phyloP scores from a whole-genome alignment of 1,284 basidiomycete genomes.

The Anthracocystis setariae region DNA sequence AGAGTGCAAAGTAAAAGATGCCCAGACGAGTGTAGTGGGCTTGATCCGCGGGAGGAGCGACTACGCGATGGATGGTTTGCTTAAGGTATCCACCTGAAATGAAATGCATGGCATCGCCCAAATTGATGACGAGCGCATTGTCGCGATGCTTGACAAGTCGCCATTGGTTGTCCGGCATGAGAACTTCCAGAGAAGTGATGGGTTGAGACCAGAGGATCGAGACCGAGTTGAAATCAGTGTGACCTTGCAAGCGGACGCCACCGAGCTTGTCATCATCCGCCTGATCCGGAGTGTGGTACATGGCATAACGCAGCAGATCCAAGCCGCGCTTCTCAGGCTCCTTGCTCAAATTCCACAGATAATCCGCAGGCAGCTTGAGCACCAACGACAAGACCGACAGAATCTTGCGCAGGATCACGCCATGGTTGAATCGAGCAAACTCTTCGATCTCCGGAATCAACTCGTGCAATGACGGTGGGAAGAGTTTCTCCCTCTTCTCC shows the following conservation, averaged over 20 bases:
- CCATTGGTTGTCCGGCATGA: constrained; percentile 69
- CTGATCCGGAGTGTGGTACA: constrained; percentile 69
- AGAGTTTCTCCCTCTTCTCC: constrained; percentile 41
- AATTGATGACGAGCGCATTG: constrained; percentile 65
- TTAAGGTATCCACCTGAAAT: constrained; percentile 64
- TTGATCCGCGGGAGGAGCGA: constrained; percentile 69
- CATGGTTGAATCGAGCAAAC: constrained; percentile 68
- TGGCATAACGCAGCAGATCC: constrained; percentile 69
- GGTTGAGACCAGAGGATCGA: constrained; percentile 70
- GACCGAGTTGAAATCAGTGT: constrained; percentile 69
- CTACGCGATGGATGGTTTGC: constrained; percentile 69
- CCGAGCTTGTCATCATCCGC: constrained; percentile 65
- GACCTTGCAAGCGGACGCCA: constrained; percentile 69
- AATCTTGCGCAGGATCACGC: constrained; percentile 68
- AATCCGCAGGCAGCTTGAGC: constrained; percentile 69
- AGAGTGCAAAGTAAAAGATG: constrained; percentile 69
- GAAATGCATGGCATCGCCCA: constrained; percentile 66
- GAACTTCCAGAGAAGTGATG: constrained; percentile 69
- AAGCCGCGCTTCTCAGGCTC: constrained; percentile 68
- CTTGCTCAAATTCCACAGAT: constrained; percentile 69
- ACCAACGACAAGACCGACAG: constrained; percentile 69
- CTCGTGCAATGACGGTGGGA: constrained; percentile 53
- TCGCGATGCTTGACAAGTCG: constrained; percentile 68
- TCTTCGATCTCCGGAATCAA: constrained; percentile 67
- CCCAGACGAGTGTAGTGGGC: constrained; percentile 68